Evolutionary conservation across 106 monocot species (phyloP).

Genomic region (Dioscorea dumetorum): DNA sequence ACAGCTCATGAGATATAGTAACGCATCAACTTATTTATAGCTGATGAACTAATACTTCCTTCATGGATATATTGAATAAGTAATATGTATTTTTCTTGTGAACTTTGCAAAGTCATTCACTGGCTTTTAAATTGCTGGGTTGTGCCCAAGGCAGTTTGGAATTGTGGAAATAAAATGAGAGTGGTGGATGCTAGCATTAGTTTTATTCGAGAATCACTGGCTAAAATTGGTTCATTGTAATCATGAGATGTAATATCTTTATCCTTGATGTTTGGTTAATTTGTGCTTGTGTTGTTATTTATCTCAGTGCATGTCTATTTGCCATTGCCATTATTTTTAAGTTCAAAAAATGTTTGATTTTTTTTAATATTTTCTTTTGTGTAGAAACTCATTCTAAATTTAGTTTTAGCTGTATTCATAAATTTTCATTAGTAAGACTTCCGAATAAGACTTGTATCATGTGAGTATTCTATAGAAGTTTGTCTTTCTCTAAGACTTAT

Average conservation of each 20-base stretch:
- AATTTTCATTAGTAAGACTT: too few species aligned
- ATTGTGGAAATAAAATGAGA: conserved; percentile 50
- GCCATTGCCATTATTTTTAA: neutral
- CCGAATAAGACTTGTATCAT: too few species aligned
- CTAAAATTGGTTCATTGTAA: conserved; percentile 38
- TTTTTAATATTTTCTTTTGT: conserved; percentile 7
- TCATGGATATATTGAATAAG: too few species aligned
- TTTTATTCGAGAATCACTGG: conserved; percentile 58
- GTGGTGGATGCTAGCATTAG: conserved; percentile 67
- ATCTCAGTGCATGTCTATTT: neutral
- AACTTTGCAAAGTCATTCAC: neutral
- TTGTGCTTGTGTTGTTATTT: neutral
- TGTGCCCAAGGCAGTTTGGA: conserved; percentile 88
- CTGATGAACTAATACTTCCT: too few species aligned
- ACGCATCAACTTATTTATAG: too few species aligned
- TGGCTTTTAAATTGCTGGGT: conserved; percentile 38
- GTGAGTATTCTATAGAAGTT: too few species aligned
- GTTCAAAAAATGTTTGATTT: neutral
- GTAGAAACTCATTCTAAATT: conserved; percentile 80
- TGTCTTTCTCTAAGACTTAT: too few species aligned
- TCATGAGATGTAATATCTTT: conserved; percentile 44
- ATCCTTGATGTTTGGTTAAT: neutral
- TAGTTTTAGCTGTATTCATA: neutral
- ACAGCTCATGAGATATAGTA: too few species aligned
- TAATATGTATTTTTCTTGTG: too few species aligned